Base-by-base conservation (phyloP, 2,329 filamentous ascomycete species). In the Botryotinia calthae region DNA sequence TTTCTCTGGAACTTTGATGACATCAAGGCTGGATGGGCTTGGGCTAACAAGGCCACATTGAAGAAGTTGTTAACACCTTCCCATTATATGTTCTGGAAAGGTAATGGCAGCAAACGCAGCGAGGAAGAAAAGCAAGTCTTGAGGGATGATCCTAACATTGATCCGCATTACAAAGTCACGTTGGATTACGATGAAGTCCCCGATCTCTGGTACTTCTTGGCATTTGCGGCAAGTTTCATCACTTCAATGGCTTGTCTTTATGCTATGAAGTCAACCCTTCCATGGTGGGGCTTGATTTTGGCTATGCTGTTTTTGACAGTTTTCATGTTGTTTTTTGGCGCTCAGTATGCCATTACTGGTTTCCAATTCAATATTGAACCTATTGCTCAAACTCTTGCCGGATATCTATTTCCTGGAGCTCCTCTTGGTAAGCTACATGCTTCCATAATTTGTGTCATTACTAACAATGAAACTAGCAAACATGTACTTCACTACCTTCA, bases 401-500 rank as follows among this genome's bases (percentile, higher is more conserved):
- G 85, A 18, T 86, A 86, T 77, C 83, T 82, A 79, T 72, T 81
- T 79, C 76, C 75, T 14, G 91, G 91, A 42, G 86, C 86, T 7
- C 91, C 91, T 6, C 84, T 93, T 74, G 72, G 67, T 73, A 66
- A 59, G 71, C 28, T 31, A n/a, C 28, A 70, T 46, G 46, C 12
- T 31, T 6, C 31, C 6, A 5, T 34, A 31, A 40, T 48, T 18
- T 44, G 28, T 42, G 4, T 7, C 44, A 48, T 25, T 25, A 20
- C 34, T 62, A 22, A 65, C 66, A 42, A 12, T 34, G 18, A n/a
- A 34, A 34, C 4, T 16, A 71, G 89, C 90, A 64, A 91, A 92
- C 86, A 93, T 76, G 73, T 87, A 93, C 84, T 93, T 93, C 84
- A 93, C 92, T 81, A 91, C 89, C 75, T 93, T 90, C 77, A 89